These are phyloP conservation scores for Cynanchum wilfordii DNA, from an alignment of 257 asterid species.

Conservation along the genomic window DNA sequence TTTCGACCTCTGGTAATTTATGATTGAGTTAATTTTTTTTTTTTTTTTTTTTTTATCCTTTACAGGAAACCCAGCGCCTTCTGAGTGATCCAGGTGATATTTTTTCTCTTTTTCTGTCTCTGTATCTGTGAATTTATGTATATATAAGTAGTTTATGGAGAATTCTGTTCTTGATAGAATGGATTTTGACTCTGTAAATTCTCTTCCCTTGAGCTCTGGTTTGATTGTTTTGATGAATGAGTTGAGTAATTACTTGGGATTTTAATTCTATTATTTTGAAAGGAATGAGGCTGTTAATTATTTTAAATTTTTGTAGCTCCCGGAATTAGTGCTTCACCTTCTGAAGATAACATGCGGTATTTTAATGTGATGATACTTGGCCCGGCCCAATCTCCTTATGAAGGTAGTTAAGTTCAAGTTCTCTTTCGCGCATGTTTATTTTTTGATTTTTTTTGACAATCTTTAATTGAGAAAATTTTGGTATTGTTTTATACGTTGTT, in stretches of 20 bases:
- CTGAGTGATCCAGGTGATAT: constrained; percentile 28
- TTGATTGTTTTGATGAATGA: no score
- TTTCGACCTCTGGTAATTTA: neutral
- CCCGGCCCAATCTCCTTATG: constrained; percentile 92
- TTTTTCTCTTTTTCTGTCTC: neutral
- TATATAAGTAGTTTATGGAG: neutral
- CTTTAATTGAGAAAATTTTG: no score
- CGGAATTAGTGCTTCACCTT: constrained; percentile 95
- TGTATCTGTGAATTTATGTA: neutral
- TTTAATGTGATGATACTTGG: constrained; percentile 98
- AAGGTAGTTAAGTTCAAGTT: constrained; percentile 43
- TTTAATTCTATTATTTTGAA: neutral
- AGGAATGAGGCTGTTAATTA: neutral
- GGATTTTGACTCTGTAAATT: neutral
- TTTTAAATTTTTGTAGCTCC: constrained; percentile 57
- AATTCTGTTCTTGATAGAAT: neutral
- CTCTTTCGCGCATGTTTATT: neutral
- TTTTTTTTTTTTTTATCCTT: neutral
- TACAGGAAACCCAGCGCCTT: constrained; percentile 29
- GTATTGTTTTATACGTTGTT: neutral
- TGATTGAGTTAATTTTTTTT: neutral
- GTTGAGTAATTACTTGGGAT: neutral
- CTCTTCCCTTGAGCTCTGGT: neutral
- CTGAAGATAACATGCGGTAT: constrained; percentile 89
- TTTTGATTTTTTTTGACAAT: no score